Evolutionary conservation across 75 land plant genomes (phyloP).

Genomic region (Sequoia sempervirens): DNA sequence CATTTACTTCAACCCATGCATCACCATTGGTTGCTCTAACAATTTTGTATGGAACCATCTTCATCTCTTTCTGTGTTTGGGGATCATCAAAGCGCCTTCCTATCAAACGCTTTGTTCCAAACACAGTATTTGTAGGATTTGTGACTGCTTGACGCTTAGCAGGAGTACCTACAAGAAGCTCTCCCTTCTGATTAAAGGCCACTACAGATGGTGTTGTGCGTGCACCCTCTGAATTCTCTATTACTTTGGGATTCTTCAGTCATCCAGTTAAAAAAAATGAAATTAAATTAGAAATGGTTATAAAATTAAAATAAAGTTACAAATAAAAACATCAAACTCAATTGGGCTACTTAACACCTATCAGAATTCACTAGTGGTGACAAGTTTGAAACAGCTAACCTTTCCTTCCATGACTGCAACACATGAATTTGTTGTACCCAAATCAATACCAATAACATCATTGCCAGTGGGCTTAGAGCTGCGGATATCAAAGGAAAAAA

Average conservation of each 20-base stretch:
- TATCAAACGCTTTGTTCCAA: slow-evolving; percentile 71
- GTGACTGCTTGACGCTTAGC: slow-evolving; percentile 85
- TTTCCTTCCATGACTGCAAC: slow-evolving; percentile 83
- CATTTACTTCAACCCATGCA: slow-evolving; percentile 78
- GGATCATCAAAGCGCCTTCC: slow-evolving; percentile 71
- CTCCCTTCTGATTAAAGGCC: slow-evolving; percentile 63
- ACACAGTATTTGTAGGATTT: slow-evolving; percentile 65
- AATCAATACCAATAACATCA: slow-evolving; percentile 77
- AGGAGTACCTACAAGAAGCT: slow-evolving; percentile 67
- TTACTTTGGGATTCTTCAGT: slow-evolving; percentile 33
- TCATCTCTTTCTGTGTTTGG: slow-evolving; percentile 74
- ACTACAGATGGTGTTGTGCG: slow-evolving; percentile 78
- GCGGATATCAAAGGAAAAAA: slow-evolving; percentile 1
- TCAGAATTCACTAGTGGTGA: too few relatives aligned
- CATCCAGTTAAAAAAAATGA: neutral
- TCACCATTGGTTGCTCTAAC: slow-evolving; percentile 73
- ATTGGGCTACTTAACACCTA: neutral
- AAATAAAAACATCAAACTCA: neutral
- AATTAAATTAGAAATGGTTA: neutral
- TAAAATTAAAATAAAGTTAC: neutral
- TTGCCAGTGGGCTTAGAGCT: slow-evolving; percentile 58
- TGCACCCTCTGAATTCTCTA: slow-evolving; percentile 71
- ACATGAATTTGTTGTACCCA: slow-evolving; percentile 85
- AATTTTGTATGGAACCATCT: slow-evolving; percentile 76
- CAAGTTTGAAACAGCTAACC: slow-evolving; percentile 19